Base-by-base conservation (phyloP, 2,329 filamentous ascomycete species). In the Aureobasidium mangrovei region DNA sequence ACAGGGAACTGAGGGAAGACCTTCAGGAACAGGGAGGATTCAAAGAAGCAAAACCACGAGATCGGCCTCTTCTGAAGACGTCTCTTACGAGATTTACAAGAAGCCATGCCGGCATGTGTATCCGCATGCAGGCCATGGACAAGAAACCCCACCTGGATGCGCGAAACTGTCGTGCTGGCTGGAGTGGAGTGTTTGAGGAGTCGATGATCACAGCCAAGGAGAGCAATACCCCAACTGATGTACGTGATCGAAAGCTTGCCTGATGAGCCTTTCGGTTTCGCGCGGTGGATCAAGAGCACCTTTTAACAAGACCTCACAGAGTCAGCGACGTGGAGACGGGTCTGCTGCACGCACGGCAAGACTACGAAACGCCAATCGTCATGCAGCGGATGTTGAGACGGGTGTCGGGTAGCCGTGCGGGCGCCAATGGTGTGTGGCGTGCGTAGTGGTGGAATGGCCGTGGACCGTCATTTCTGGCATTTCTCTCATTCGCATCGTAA, bases 241-340 rank as follows among this genome's bases (percentile, higher is more conserved):
- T 49, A 49, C 46, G 38, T 33, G 46, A 49, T 41, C 46, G 36
- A 41, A 49, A 49, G 46, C 46, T 41, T 49, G 46, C 40, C 8
- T 35, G 36, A 35, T 10, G 10, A 10, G 10, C 6, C 32, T 35
- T 10, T 35, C 18, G 18, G 18, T 18, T 18, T 18, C 18, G 18
- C 18, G 18, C 18, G 18, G 18, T 18, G 18, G 18, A 18, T 18
- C 18, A 18, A 18, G 18, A 18, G 18, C 18, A 18, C 18, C 18
- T 18, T 18, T 18, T 18, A 18, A 18, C 18, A 18, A 18, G 18
- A 18, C 18, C 18, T 18, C 18, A 18, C 18, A 18, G 18, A 18
- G 18, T 18, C 18, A 18, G 18, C 18, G 18, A 18, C 18, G 18
- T 18, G 18, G 18, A 18, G 18, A 18, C 18, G 18, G 18, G 18